Evolutionary conservation across 441 rosid species (phyloP), one percentile per base, ranked within the genome.

Genomic region (Pelargonium fulgidum): DNA sequence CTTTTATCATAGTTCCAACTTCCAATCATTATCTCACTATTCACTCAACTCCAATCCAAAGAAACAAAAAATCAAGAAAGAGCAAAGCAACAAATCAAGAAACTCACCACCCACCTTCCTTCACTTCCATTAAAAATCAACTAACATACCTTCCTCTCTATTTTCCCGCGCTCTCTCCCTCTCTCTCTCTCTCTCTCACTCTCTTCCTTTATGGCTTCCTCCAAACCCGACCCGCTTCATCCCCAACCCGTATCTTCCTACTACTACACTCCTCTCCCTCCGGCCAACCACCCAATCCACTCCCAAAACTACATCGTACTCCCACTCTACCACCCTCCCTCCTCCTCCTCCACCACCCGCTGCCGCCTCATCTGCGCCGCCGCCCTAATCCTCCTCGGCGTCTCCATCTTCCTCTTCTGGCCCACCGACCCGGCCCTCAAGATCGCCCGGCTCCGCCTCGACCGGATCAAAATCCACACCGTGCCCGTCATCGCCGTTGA

Each of bases 361-460:
- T 62, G 79, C 58, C 75, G 68, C 20, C n/a, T 74, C 2, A 50
- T 77, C 73, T 59, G 77, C 80, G 26, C 76, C 14, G 6, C 78
- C 62, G 72, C 80, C n/a, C 9, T 84, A 26, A 10, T 84, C 58
- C 33, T 76, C 36, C 62, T 82, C 3, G 72, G 79, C 12, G 70
- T 79, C 24, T 56, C 79, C 70, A 67, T 75, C 50, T 85, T 75
- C 80, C 54, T 77, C 20, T 68, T 82, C 69, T 85, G 90, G 88
- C 92, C 92, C 54, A 83, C 90, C 19, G 82, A 80, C 42, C 92
- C 92, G 12, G 71, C 59, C 6, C 62, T 85, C 62, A 77, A 82
- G 69, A 77, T 87, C 70, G 72, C 11, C 13, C 80, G 82, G 65
- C 71, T 87, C 59, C 82, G 61, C n/a, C 67, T 82, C 9, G 78